Percentiles rank a stretch among this genome's conserved stretches.
These are phyloP conservation scores for Penicillium parvum DNA, from an alignment of 495 filamentous ascomycete species.

Conservation along the genomic window DNA sequence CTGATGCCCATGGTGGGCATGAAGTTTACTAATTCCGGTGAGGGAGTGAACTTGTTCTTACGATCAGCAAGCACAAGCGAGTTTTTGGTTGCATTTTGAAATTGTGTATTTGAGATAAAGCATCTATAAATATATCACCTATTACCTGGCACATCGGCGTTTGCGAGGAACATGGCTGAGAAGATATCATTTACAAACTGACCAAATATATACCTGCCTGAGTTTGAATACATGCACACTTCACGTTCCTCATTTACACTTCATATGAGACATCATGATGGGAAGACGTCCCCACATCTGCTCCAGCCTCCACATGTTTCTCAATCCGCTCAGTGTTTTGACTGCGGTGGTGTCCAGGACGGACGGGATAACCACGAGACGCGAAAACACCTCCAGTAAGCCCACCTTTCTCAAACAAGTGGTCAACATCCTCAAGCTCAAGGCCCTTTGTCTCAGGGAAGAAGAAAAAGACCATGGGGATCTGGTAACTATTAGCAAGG, in stretches of 20 bases:
- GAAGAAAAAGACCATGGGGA: conserved; percentile 61
- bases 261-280: background rate
- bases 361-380: conserved; percentile 22
- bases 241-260: background rate
- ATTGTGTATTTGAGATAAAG: too few relatives aligned
- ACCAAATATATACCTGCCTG: too few relatives aligned
- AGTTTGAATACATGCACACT: too few relatives aligned
- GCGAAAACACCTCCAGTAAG: conserved; percentile 35
- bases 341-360: conserved; percentile 16
- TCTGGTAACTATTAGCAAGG: conserved; percentile 46
- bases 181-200: too few relatives aligned
- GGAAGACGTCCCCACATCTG: background rate
- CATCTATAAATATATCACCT: too few relatives aligned
- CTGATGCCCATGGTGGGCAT: background rate
- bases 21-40: too few relatives aligned
- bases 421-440: conserved; percentile 72
- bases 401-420: conserved; percentile 41
- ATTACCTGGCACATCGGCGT: too few relatives aligned
- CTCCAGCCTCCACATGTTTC: conserved; percentile 3
- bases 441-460: conserved; percentile 63
- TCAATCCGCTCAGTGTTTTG: conserved; percentile 13
- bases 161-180: too few relatives aligned
- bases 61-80: too few relatives aligned
- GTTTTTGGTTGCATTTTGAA: too few relatives aligned
- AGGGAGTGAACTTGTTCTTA: too few relatives aligned